Evolutionary conservation across 805 yeast genomes (phyloP), one percentile per base, ranked within the genome.

Genomic region (Wickerhamiella kazuoi): DNA sequence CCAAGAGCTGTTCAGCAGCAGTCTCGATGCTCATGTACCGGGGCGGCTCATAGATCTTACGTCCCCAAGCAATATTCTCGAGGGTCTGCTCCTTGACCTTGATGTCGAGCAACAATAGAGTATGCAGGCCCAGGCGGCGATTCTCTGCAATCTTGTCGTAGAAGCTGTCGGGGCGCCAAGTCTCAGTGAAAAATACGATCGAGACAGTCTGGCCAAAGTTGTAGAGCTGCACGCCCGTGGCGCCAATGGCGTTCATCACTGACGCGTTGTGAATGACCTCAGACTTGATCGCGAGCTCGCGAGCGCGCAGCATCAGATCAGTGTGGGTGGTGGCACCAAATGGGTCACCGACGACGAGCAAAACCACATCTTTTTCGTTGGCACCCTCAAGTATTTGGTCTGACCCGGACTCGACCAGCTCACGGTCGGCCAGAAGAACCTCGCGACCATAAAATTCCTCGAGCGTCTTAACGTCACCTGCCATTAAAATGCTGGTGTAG

Each of bases 251-350:
- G 55, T 87, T 87, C 95, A 90, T 84, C 11, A 87, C 90, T 15
- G 94, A 80, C 1, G 98, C 98, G 58, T 87, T 87, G 62, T 87
- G 98, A 44, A 87, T 73, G 30, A 79, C 70, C 54, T 81, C 93
- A 34, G 80, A 81, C 37, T 69, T 63, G 53, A 90, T 82, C 2
- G 73, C 73, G 44, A 76, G 66, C 58, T 80, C 94, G 49, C 93
- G 72, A 34, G 98, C 97, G 53, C 98, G 68, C 44, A 87, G 70
- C 32, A 86, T 82, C 46, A 87, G 67, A 62, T 90, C 98, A 0
- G 96, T 83, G 61, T 87, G 98, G 1, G 98, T 87, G 3, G 98
- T 87, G 24, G 98, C 98, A 26, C 98, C 98, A 54, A 83, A 87
- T 26, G 87, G 94, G 57, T 87, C 98, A 28, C 98, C 98, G 21